Conservation (phyloP, 768 basidiomycete genomes). For the Rubroboletus pulcherrimus region DNA sequence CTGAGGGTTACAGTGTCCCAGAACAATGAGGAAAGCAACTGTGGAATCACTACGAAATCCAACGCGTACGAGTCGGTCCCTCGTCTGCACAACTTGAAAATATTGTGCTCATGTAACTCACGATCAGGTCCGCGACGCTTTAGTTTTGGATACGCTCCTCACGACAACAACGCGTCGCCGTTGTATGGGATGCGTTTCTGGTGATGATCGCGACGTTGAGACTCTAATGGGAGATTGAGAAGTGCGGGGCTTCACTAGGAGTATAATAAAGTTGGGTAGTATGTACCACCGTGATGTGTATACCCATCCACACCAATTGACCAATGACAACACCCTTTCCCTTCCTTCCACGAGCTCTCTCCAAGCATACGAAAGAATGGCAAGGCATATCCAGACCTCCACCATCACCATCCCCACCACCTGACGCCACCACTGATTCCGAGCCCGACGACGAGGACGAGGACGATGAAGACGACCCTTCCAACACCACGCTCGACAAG, state of each 20-base stretch:
- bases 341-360: slow-evolving; percentile 47
- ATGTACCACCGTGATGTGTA: background rate
- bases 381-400: slow-evolving; percentile 12
- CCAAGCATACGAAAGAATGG: slow-evolving; percentile 31
- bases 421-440: slow-evolving; percentile 2
- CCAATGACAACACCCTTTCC: slow-evolving; percentile 33
- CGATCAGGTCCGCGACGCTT: background rate
- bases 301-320: background rate
- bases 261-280: background rate
- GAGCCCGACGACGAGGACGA: background rate
- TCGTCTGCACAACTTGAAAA: too few species aligned
- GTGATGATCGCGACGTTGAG: background rate
- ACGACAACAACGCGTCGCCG: background rate
- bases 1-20: too few species aligned
- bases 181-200: background rate
- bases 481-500: slow-evolving; percentile 17
- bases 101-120: too few species aligned
- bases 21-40: too few species aligned
- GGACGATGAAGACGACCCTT: background rate
- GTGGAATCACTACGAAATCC: too few species aligned
- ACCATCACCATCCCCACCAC: slow-evolving; percentile 6
- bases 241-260: background rate
- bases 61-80: too few species aligned
- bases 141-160: background rate
- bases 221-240: background rate